A percentile compares a stretch with the other conserved stretches of the same genome.
Conservation (phyloP, 2,329 filamentous ascomycete genomes). For the Westerdykella ornata region DNA sequence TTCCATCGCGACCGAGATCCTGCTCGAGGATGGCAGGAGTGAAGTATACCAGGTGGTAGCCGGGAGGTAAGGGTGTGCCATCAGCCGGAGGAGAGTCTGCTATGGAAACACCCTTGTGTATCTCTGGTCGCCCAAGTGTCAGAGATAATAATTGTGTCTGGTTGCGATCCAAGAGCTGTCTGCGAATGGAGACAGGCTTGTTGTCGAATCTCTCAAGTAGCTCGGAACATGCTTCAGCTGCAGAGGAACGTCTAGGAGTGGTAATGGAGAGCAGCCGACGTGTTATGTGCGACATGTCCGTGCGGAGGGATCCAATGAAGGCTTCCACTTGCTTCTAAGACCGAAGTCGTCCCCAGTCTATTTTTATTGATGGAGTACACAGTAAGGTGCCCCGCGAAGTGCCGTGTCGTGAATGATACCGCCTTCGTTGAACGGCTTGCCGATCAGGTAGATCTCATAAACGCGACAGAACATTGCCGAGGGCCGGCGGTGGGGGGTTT, state of each 20-base stretch:
- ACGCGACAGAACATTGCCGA: too few species aligned
- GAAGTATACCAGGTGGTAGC: constrained; percentile 85
- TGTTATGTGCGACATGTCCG: constrained; percentile 13
- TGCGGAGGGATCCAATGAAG: not conserved
- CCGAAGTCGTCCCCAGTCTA: too few species aligned
- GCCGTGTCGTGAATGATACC: too few species aligned
- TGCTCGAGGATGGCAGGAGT: constrained; percentile 61
- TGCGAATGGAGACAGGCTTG: constrained; percentile 25
- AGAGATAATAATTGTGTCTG: constrained; percentile 28
- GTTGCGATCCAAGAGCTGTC: constrained; percentile 29
- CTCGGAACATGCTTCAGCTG: constrained; percentile 25
- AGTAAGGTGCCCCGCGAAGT: too few species aligned
- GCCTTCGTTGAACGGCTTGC: too few species aligned
- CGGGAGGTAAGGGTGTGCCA: constrained; percentile 50
- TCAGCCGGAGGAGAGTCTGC: constrained; percentile 14
- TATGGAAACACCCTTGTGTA: constrained; percentile 8
- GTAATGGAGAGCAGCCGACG: constrained; percentile 19
- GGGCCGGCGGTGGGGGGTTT: too few species aligned
- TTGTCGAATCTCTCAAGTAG: constrained; percentile 26
- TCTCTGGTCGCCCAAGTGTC: constrained; percentile 19
- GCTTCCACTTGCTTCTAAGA: too few species aligned
- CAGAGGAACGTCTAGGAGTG: constrained; percentile 14
- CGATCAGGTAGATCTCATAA: too few species aligned
- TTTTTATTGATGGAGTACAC: too few species aligned
- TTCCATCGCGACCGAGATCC: constrained; percentile 70